A percentile compares a stretch with the other conserved stretches of the same genome.
Evolutionary conservation across 495 filamentous ascomycete species (phyloP).

Genomic region (Penicillium maclennaniae): DNA sequence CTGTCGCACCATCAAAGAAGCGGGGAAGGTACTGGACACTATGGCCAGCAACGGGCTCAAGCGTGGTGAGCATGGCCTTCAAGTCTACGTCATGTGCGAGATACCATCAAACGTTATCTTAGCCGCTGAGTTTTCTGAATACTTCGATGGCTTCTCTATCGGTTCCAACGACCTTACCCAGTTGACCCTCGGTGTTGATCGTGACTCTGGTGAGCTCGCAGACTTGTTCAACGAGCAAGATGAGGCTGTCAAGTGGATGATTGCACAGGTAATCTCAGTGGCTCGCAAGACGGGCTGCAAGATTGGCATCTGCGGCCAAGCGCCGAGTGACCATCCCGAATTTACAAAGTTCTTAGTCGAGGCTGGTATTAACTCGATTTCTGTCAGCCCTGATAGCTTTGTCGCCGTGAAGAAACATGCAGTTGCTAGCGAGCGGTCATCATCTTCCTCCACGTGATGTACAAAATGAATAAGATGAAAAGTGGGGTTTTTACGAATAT

Average conservation of each 20-base stretch:
- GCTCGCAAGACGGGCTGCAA: slow-evolving; percentile 23
- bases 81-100: slow-evolving; percentile 40
- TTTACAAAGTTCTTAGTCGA: slow-evolving; percentile 30
- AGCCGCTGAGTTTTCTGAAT: slow-evolving; percentile 22
- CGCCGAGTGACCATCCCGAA: slow-evolving; percentile 34
- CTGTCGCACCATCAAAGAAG: slow-evolving; percentile 33
- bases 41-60: slow-evolving; percentile 31
- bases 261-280: slow-evolving; percentile 23
- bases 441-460: too few species aligned
- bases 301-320: slow-evolving; percentile 36
- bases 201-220: slow-evolving; percentile 30
- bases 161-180: slow-evolving; percentile 39
- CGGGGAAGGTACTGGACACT: slow-evolving; percentile 26
- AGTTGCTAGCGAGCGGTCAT: too few species aligned
- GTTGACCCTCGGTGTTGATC: slow-evolving; percentile 34
- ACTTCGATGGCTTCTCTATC: slow-evolving; percentile 40
- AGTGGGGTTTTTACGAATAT: too few species aligned
- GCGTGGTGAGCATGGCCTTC: slow-evolving; percentile 28
- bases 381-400: slow-evolving; percentile 20
- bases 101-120: slow-evolving; percentile 38
- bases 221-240: slow-evolving; percentile 35
- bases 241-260: slow-evolving; percentile 36
- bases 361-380: slow-evolving; percentile 16
- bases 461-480: too few species aligned
- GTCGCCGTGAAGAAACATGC: slow-evolving; percentile 8